A percentile compares a stretch with the other conserved stretches of the same genome.
Evolutionary conservation across 345 rosid genomes (phyloP).

Genomic region (Lumnitzera racemosa): DNA sequence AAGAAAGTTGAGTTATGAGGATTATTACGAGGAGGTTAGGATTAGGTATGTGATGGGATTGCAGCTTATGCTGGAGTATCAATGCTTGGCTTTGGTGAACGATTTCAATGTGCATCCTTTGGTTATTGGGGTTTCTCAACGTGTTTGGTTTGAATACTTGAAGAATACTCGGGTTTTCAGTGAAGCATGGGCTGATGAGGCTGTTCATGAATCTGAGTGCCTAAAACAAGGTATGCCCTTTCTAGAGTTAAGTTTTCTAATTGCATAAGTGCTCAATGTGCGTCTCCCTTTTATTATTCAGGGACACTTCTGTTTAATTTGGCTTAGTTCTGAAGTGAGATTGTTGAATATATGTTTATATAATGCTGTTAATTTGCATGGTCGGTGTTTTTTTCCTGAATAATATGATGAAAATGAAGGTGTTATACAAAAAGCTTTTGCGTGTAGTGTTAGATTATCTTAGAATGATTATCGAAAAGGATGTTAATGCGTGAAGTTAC

Average conservation of each 20-base stretch:
- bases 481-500: too few species aligned
- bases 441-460: too few species aligned
- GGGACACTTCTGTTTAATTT: too few species aligned
- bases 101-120: slow-evolving; percentile 49
- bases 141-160: slow-evolving; percentile 49
- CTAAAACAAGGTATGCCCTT: slow-evolving; percentile 23
- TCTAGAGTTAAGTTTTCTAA: neutral
- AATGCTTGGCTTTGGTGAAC: slow-evolving; percentile 65
- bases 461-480: too few species aligned
- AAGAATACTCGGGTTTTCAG: slow-evolving; percentile 38
- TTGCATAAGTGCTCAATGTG: too few species aligned
- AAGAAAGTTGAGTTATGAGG: slow-evolving; percentile 32
- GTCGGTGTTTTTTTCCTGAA: too few species aligned
- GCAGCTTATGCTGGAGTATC: slow-evolving; percentile 58
- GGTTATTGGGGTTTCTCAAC: slow-evolving; percentile 50
- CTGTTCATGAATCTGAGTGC: slow-evolving; percentile 43
- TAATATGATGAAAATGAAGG: too few species aligned
- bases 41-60: slow-evolving; percentile 61
- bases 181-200: slow-evolving; percentile 58
- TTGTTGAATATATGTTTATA: too few species aligned
- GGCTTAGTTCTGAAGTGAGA: too few species aligned
- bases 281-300: too few species aligned
- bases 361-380: too few species aligned
- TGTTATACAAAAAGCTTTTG: too few species aligned
- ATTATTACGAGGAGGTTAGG: slow-evolving; percentile 57